These are phyloP conservation scores for Spinellus fusiger DNA, from an alignment of 192 early-diverging fungal genomes.

Conservation along the genomic window DNA sequence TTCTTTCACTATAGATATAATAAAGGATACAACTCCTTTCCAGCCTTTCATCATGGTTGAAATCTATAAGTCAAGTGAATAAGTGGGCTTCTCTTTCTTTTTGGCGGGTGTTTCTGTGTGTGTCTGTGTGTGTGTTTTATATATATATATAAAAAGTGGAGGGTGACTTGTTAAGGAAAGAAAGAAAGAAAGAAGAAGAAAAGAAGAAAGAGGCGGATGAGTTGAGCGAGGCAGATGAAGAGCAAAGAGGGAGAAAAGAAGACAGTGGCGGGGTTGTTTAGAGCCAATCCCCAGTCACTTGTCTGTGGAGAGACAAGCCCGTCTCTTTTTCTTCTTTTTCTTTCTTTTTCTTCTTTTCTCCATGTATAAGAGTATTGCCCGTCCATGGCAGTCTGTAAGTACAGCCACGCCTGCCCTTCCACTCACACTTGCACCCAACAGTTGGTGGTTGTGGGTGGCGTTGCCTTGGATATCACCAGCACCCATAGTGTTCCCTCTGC, in stretches of 20 bases:
- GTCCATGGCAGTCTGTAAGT: too few species aligned
- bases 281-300: not conserved
- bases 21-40: slow-evolving; percentile 27
- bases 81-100: not conserved
- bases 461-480: slow-evolving; percentile 78
- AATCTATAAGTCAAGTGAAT: too few species aligned
- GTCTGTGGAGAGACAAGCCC: not conserved
- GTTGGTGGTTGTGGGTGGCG: slow-evolving; percentile 80
- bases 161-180: not conserved
- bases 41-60: slow-evolving; percentile 31
- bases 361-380: too few species aligned
- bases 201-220: not conserved
- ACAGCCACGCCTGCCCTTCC: too few species aligned
- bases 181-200: not conserved
- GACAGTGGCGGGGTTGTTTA: not conserved
- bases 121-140: not conserved
- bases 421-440: too few species aligned
- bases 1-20: not conserved
- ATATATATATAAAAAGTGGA: not conserved
- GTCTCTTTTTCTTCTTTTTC: not conserved
- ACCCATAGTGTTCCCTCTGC: slow-evolving; percentile 29
- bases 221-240: not conserved
- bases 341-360: too few species aligned
- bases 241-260: not conserved
- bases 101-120: not conserved